Base-by-base conservation (phyloP, 805 yeast genomes). In the Groenewaldozyma salmanticensis region DNA sequence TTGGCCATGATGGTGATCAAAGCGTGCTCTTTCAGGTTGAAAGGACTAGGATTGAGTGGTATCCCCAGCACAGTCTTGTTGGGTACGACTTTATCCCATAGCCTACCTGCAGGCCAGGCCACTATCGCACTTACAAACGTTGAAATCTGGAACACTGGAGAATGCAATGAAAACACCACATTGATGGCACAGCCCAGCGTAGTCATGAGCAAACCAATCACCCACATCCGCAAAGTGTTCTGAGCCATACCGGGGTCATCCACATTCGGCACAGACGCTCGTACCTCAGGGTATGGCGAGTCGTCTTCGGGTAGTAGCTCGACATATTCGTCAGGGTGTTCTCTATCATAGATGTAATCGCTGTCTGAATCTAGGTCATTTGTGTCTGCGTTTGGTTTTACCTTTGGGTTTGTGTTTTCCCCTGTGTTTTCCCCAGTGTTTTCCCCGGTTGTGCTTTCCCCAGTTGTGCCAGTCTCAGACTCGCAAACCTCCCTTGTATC, bases 221-320 rank as follows among this genome's bases (percentile, higher is more conserved):
- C 59, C 66, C 79, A 78, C 47, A 73, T 74, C 38, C 84, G 65
- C 34, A 73, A 48, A 5, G 81, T 75, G 44, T 73, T 77, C 31
- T 65, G 68, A 0, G 75, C 73, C 29, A 68, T 46, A 2, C 48
- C 37, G 1, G 70, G 70, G 44, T 77, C 79, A 48, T 77, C 82
- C 38, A 50, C 61, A 9, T 77, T 71, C 15, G 75, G 77, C n/a
- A 76, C 76, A 16, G 79, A 71, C 6, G 83, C 77, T 31, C 84
- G 60, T 11, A 79, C 79, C 51, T 79, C 84, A 1, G 82, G 79
- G 47, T 76, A 77, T 4, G 81, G 81, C 4, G 79, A 71, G 39
- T 60, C 59, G 33, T 51, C 58, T 13, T 48, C 50, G 1, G 52
- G 50, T 2, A 36, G 31, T 22, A 50, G 42, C 37, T 48, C 50